Conservation (phyloP, 2,329 filamentous ascomycete species). For the Trichoderma sp. region DNA sequence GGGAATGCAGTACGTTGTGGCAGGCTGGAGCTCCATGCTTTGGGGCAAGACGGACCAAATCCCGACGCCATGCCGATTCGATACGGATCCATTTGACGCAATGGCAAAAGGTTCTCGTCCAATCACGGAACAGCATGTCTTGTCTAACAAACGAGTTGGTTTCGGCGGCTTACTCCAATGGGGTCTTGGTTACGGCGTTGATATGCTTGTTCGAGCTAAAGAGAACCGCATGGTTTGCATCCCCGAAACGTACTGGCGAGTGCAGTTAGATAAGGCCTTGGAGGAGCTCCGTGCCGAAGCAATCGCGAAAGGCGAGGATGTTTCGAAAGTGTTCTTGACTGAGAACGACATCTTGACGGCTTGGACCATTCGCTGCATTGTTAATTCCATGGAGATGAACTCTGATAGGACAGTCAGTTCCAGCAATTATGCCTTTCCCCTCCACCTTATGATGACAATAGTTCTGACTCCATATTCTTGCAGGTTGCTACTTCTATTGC, state of each 20-base stretch:
- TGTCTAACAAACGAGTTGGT: background rate
- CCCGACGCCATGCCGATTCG: background rate
- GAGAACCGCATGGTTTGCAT: constrained; percentile 1
- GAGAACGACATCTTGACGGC: background rate
- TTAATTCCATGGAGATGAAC: background rate
- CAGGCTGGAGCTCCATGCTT: background rate
- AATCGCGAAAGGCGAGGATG: background rate
- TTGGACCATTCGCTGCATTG: background rate
- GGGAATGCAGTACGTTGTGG: background rate
- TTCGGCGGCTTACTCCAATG: background rate
- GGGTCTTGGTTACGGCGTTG: background rate
- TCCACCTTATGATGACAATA: background rate
- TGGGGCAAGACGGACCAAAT: background rate
- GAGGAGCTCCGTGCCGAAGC: background rate
- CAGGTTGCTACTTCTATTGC: background rate
- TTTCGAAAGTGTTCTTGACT: background rate
- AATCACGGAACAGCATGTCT: background rate
- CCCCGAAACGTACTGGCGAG: background rate
- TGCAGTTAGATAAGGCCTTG: background rate
- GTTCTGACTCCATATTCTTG: background rate
- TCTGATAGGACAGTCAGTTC: background rate
- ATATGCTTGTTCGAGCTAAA: background rate
- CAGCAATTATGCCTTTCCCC: background rate
- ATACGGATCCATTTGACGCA: background rate
- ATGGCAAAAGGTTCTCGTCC: background rate